Conservation (phyloP, 371 early-diverging fungal genomes). For the Dichotomocladium elegans region DNA sequence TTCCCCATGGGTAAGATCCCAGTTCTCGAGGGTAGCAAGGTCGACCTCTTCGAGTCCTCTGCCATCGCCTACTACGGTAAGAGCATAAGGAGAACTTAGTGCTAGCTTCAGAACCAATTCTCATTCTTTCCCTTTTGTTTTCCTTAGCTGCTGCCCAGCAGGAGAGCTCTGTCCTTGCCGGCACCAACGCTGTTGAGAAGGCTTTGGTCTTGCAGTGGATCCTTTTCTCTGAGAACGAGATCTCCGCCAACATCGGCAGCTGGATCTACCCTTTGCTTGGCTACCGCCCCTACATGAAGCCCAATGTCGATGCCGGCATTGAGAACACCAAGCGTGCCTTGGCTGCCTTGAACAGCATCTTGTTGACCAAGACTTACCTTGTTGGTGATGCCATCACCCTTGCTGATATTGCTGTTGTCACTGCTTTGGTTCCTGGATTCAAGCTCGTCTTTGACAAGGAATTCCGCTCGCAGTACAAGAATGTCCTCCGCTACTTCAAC, state of each 20-base stretch:
- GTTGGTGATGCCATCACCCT: slow-evolving; percentile 89
- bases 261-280: slow-evolving; percentile 72
- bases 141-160: slow-evolving; percentile 53
- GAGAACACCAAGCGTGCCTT: slow-evolving; percentile 62
- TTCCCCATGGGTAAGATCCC: slow-evolving; percentile 85
- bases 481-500: slow-evolving; percentile 83
- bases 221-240: slow-evolving; percentile 66
- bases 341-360: slow-evolving; percentile 65
- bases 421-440: slow-evolving; percentile 58
- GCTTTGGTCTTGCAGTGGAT: slow-evolving; percentile 78
- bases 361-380: slow-evolving; percentile 81
- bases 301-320: slow-evolving; percentile 61
- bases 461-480: slow-evolving; percentile 78
- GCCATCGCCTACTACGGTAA: slow-evolving; percentile 86
- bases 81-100: not conserved
- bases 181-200: slow-evolving; percentile 64
- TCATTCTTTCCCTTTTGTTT: too few relatives aligned
- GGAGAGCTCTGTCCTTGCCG: slow-evolving; percentile 58
- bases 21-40: slow-evolving; percentile 42
- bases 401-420: slow-evolving; percentile 78
- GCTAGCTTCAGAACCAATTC: too few relatives aligned
- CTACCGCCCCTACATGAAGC: slow-evolving; percentile 61
- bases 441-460: slow-evolving; percentile 55
- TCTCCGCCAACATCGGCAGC: slow-evolving; percentile 30
- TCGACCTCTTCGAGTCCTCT: slow-evolving; percentile 71